Evolutionary conservation across 2,329 filamentous ascomycete genomes (phyloP), one percentile per base, ranked within the genome.

Genomic region (Botrytis tulipae): DNA sequence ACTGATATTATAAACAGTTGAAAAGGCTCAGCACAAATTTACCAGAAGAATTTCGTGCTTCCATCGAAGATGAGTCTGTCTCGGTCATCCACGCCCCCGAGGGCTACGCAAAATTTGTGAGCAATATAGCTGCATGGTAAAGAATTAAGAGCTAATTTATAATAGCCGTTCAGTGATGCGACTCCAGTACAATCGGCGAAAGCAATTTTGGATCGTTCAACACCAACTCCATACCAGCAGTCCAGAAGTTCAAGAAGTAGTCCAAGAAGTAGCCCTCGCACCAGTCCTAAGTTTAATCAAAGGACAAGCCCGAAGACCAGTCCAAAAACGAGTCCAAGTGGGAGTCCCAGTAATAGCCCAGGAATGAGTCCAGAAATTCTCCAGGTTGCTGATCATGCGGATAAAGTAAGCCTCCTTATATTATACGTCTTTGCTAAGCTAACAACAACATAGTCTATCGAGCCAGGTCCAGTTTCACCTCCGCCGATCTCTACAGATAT

Each of bases 51-150:
- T 79, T 91, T 81, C 84, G 90, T 80, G 86, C 87, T 70, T 84
- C 84, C 71, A 87, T 87, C 37, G 90, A 90, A 75, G 93, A 97
- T 77, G 93, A 95, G 77, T 91, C 94, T 37, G 88, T 93, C 71
- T 98, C 95, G 1, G 95, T 97, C 72, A 97, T 98, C 77, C 95
- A 97, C 85, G 93, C 93, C 25, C 94, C 95, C 0, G 87, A 93
- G 76, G 93, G 92, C 75, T 98, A 96, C 82, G 88, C 89, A 73
- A 89, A 89, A 78, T 97, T 96, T 88, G 93, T 96, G 82, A 80
- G 60, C 29, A 65, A 48, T 20, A 35, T 29, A 35, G 29, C 20
- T 65, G 22, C 7, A 51, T 10, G 44, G 10, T 32, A 18, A 71
- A 65, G 32, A 42, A 37, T 51, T 10, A n/a, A 71, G 40, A 25